Conservation (phyloP, 2,329 filamentous ascomycete species). For the Leptoxyphium fumago region DNA sequence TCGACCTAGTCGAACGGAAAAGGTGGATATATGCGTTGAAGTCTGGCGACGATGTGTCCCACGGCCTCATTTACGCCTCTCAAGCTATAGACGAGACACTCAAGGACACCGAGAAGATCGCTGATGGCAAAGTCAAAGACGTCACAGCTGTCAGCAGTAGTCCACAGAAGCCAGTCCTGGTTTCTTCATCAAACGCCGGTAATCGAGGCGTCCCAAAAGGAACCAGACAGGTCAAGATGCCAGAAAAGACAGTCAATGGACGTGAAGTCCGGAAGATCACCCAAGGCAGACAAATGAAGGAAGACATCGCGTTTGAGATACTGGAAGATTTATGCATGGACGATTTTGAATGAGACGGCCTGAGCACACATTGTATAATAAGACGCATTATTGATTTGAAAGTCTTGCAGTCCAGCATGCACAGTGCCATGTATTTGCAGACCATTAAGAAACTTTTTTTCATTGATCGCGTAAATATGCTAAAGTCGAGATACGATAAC, state of each 20-base stretch:
- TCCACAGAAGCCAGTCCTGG: neutral
- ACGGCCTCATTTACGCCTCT: conserved; percentile 6
- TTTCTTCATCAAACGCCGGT: neutral
- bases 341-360: neutral
- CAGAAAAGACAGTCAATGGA: neutral
- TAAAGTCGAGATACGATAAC: too few relatives aligned
- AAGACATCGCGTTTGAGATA: conserved; percentile 15
- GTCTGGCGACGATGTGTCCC: conserved; percentile 8
- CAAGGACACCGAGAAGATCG: neutral
- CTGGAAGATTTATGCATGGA: conserved; percentile 9
- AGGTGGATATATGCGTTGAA: conserved; percentile 66
- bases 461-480: too few relatives aligned
- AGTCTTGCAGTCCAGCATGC: too few relatives aligned
- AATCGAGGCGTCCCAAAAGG: neutral
- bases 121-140: neutral
- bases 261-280: neutral
- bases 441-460: too few relatives aligned
- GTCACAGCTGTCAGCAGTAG: neutral
- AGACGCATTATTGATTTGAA: too few relatives aligned
- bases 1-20: conserved; percentile 59
- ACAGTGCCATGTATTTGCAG: too few relatives aligned
- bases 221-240: neutral
- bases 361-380: too few relatives aligned
- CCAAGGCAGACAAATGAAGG: conserved; percentile 5
- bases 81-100: neutral